Percentiles rank a stretch among this genome's conserved stretches.
phyloP scores from a whole-genome alignment of 352 stramenopile species.

The Aphanomyces cochlioides region DNA sequence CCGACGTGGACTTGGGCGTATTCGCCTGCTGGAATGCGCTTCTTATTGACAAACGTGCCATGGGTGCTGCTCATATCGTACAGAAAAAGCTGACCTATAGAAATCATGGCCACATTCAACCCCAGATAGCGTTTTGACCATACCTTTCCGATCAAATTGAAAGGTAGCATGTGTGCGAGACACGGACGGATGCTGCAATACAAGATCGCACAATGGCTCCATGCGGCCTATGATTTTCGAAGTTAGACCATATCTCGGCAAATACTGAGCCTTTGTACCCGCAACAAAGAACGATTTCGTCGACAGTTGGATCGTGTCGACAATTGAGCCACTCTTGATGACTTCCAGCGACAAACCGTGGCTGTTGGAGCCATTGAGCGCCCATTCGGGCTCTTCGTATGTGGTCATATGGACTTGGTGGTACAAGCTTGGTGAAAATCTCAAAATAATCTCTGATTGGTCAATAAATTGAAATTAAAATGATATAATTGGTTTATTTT shows the following conservation, averaged over 20 bases:
- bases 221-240: constrained; percentile 41
- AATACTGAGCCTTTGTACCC: constrained; percentile 24
- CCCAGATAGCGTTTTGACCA: background rate
- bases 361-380: constrained; percentile 41
- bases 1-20: constrained; percentile 70
- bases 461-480: constrained; percentile 4
- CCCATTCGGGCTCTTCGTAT: constrained; percentile 57
- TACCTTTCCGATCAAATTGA: constrained; percentile 50
- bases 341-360: constrained; percentile 63
- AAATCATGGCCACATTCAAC: background rate
- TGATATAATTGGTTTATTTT: constrained; percentile 5
- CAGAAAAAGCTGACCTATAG: constrained; percentile 56
- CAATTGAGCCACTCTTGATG: constrained; percentile 56
- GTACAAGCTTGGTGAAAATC: background rate
- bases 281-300: constrained; percentile 47
- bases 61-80: constrained; percentile 75
- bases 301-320: constrained; percentile 44
- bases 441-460: background rate
- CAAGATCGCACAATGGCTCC: constrained; percentile 61
- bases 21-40: constrained; percentile 40
- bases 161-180: constrained; percentile 69
- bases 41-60: constrained; percentile 85
- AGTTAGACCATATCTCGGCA: background rate
- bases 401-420: constrained; percentile 9
- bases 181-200: constrained; percentile 69